Base-by-base conservation (phyloP, 2,329 filamentous ascomycete genomes). In the Diaporthe longicolla region DNA sequence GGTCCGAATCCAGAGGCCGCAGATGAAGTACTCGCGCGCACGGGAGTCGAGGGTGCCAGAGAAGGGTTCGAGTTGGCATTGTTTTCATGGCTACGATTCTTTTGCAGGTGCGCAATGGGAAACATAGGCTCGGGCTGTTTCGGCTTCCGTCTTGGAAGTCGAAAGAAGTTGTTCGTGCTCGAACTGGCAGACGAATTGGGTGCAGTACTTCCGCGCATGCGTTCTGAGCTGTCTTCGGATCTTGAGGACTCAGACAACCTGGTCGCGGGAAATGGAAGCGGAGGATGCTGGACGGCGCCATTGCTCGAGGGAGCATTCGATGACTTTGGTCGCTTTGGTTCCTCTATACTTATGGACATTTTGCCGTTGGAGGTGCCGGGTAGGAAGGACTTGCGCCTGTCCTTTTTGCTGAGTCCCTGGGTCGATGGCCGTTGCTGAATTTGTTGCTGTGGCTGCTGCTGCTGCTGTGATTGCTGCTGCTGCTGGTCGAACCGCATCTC, bases 201-300 rank as follows among this genome's bases (percentile, higher is more conserved):
- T 76, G 93, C 90, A 15, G 91, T 92, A 9, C 90, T 92, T 65
- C 87, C 88, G 82, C 89, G 90, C 66, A 90, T 84, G 54, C 87
- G 86, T 77, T 95, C 93, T 21, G 92, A 94, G 83, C 94, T 97
- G 58, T 90, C 93, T 82, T 98, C 95, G 37, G 96, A 98, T 77
- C 94, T 90, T 2, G 95, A 98, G 1, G 96, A 98, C 79, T 98
- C 96, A 7, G 94, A 97, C 37, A 93, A 84, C 54, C 94, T 88
- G 76, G 89, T 89, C 40, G 90, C 85, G 15, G 92, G 90, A 26
- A 93, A 86, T 10, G 91, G 90, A 74, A 94, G 84, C 3, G 90
- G 87, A 19, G 91, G 90, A 73, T 87, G 87, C 35, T 87, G 85
- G 76, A 93, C 91, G 76, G 92, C 90, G 59, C 88, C 87, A 73